Conservation (phyloP, 2,329 filamentous ascomycete genomes). For the Amesomyces nigricolor region DNA sequence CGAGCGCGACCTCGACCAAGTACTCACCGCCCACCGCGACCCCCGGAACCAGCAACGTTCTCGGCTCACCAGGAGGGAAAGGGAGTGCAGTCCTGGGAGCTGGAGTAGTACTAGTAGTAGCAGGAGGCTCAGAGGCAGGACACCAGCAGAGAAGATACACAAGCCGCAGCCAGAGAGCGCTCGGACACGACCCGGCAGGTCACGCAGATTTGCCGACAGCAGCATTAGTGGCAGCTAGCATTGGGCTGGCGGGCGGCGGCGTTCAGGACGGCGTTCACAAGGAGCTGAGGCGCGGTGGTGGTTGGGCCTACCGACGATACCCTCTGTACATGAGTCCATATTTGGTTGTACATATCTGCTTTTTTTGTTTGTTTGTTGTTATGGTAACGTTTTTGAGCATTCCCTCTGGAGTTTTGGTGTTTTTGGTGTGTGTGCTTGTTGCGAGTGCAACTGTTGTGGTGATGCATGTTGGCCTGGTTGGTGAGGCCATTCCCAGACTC, state of each 20-base stretch:
- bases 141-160: slow-evolving; percentile 44
- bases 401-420: neutral
- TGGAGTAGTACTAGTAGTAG: slow-evolving; percentile 20
- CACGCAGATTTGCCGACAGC: slow-evolving; percentile 35
- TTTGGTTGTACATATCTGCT: slow-evolving; percentile 20
- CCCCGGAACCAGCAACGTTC: slow-evolving; percentile 28
- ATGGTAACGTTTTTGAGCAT: slow-evolving; percentile 13
- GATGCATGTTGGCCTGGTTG: neutral
- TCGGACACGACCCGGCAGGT: slow-evolving; percentile 37
- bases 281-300: slow-evolving; percentile 18
- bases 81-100: slow-evolving; percentile 32
- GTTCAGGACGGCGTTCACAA: slow-evolving; percentile 13
- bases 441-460: neutral
- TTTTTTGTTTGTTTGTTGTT: slow-evolving; percentile 17
- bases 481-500: slow-evolving; percentile 7
- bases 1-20: slow-evolving; percentile 22
- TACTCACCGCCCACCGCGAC: slow-evolving; percentile 28
- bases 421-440: neutral
- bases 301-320: slow-evolving; percentile 25
- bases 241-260: slow-evolving; percentile 18
- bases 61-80: slow-evolving; percentile 26
- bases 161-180: slow-evolving; percentile 40
- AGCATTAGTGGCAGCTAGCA: slow-evolving; percentile 37
- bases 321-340: slow-evolving; percentile 22
- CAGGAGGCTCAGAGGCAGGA: slow-evolving; percentile 34